Conservation (phyloP, 2,329 filamentous ascomycete species). For the Fusarium pseudocircinatum region DNA sequence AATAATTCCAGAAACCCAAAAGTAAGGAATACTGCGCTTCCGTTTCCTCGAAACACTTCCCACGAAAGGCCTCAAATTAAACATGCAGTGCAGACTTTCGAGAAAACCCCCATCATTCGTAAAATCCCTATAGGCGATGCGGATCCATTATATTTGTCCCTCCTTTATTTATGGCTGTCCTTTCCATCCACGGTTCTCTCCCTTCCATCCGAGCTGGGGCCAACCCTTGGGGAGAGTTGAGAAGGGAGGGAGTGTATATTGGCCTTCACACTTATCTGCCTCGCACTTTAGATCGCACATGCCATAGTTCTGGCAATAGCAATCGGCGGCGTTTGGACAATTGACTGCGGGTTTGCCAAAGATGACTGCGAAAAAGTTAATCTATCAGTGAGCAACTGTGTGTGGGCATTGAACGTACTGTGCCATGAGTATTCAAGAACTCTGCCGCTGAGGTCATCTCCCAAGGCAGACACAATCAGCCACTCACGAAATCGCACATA, state of each 20-base stretch:
- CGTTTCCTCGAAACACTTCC: not conserved
- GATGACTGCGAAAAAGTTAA: conserved; percentile 57
- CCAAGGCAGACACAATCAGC: conserved; percentile 64
- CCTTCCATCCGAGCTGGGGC: conserved; percentile 55
- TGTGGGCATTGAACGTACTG: conserved; percentile 53
- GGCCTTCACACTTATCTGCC: conserved; percentile 60
- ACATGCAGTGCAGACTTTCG: conserved; percentile 1
- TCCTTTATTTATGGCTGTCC: conserved; percentile 34
- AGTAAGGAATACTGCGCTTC: not conserved
- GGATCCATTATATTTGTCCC: not conserved
- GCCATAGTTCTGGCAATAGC: conserved; percentile 75
- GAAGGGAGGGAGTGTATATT: conserved; percentile 68
- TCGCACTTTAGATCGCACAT: conserved; percentile 61
- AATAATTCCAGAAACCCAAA: conserved; percentile 31
- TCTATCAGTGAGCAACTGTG: not conserved
- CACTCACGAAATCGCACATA: conserved; percentile 68
- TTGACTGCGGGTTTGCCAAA: conserved; percentile 67
- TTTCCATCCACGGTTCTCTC: conserved; percentile 40
- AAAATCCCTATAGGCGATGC: conserved; percentile 6
- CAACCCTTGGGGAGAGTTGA: conserved; percentile 68
- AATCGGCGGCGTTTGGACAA: conserved; percentile 68
- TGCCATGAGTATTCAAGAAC: conserved; percentile 75
- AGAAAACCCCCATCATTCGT: conserved; percentile 17
- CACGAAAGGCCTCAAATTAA: not conserved
- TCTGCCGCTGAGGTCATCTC: conserved; percentile 65